These are phyloP conservation scores for Recurvomyces mirabilis DNA, from an alignment of 495 filamentous ascomycete species.

Conservation along the genomic window DNA sequence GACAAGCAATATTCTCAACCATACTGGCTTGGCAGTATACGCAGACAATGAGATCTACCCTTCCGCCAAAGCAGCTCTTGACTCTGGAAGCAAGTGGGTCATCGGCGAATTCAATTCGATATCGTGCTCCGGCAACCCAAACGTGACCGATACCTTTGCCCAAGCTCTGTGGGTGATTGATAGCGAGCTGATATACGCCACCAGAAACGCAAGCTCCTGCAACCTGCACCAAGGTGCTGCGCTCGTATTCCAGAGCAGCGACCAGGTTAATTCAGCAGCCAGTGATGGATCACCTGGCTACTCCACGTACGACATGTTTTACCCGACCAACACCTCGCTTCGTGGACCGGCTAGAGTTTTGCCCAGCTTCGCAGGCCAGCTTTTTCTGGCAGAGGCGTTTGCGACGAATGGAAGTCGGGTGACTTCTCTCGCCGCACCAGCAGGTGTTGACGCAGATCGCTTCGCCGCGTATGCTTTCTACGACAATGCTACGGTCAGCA, in stretches of 20 bases:
- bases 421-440: not conserved
- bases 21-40: conserved; percentile 1
- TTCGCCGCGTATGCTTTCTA: conserved; percentile 4
- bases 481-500: not conserved
- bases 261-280: conserved; percentile 2
- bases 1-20: not conserved
- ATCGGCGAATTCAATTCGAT: conserved; percentile 9
- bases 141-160: conserved; percentile 8
- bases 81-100: conserved; percentile 3
- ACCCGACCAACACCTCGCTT: not conserved
- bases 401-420: conserved; percentile 2
- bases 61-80: conserved; percentile 1
- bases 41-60: not conserved
- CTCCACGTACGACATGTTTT: conserved; percentile 1
- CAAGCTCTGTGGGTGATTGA: conserved; percentile 3
- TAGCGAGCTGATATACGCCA: conserved; percentile 4
- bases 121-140: conserved; percentile 3
- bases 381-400: conserved; percentile 4
- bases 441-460: not conserved
- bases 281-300: not conserved
- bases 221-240: conserved; percentile 6
- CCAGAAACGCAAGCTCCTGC: not conserved
- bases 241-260: conserved; percentile 3
- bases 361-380: conserved; percentile 1
- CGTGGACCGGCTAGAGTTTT: conserved; percentile 2